Evolutionary conservation across 1,139 yeast species (phyloP).

Genomic region (Hyphopichia wangnamkhiaoensis): DNA sequence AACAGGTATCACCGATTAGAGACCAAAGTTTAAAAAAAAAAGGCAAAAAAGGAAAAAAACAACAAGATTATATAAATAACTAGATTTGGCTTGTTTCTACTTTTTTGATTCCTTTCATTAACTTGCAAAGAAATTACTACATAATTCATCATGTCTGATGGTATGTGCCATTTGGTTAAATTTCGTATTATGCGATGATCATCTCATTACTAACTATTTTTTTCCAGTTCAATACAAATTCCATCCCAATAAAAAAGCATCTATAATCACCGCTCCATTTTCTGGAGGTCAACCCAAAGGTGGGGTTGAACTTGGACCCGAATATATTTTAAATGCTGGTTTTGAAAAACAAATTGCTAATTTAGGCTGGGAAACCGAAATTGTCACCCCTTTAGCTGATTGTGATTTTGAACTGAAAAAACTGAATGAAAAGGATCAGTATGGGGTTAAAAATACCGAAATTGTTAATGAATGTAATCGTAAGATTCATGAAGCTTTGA

Average conservation of each 20-base stretch:
- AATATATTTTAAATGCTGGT: constrained; percentile 71
- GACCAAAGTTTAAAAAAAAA: too few species aligned
- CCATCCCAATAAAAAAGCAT: constrained; percentile 54
- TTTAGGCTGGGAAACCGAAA: constrained; percentile 70
- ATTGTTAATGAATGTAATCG: constrained; percentile 76
- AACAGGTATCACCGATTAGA: too few species aligned
- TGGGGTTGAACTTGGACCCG: constrained; percentile 96
- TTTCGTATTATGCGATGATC: background rate
- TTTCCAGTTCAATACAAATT: constrained; percentile 45
- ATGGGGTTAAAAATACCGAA: constrained; percentile 70
- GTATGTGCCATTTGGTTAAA: constrained; percentile 9
- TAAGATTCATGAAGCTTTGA: constrained; percentile 63
- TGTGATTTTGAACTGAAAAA: constrained; percentile 44
- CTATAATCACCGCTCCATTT: constrained; percentile 82
- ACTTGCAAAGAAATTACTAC: too few species aligned
- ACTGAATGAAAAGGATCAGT: constrained; percentile 46
- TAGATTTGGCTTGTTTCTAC: background rate
- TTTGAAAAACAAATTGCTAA: constrained; percentile 59
- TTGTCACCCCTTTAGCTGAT: constrained; percentile 59
- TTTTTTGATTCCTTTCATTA: background rate
- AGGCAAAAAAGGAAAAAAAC: too few species aligned
- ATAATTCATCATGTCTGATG: constrained; percentile 12
- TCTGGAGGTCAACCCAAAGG: constrained; percentile 96
- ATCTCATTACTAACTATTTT: constrained; percentile 5
- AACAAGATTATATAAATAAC: too few species aligned